Evolutionary conservation across 805 yeast genomes (phyloP).

Genomic region (Lipomyces yamanashiensis): DNA sequence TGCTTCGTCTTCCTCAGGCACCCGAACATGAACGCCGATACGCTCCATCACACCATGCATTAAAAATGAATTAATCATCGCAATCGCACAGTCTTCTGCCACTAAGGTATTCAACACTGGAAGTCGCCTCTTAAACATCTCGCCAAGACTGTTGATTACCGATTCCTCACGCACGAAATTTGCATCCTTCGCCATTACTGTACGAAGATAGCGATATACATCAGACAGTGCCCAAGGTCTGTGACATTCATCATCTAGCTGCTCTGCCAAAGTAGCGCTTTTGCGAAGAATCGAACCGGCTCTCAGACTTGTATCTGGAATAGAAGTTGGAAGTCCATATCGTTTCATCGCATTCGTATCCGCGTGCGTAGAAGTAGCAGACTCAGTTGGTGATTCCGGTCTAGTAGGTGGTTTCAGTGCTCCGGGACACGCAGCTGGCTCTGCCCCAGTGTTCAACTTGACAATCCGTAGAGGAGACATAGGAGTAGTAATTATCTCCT

Average conservation of each 20-base stretch:
- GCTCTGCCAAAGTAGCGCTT: neutral
- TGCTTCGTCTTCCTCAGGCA: slow-evolving; percentile 25
- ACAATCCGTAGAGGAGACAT: slow-evolving; percentile 1
- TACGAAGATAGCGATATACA: slow-evolving; percentile 20
- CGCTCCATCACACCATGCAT: slow-evolving; percentile 38
- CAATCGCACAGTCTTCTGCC: slow-evolving; percentile 43
- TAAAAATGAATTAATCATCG: slow-evolving; percentile 39
- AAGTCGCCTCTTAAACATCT: slow-evolving; percentile 39
- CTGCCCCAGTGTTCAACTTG: neutral
- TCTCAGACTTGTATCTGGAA: neutral
- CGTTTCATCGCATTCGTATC: slow-evolving; percentile 22
- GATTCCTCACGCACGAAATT: slow-evolving; percentile 31
- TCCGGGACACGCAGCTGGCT: neutral
- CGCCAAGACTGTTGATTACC: slow-evolving; percentile 34
- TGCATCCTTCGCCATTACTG: slow-evolving; percentile 27
- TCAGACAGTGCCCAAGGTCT: slow-evolving; percentile 30
- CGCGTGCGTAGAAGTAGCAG: slow-evolving; percentile 30
- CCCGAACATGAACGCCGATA: slow-evolving; percentile 4
- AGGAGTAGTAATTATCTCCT: neutral
- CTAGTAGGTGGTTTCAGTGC: neutral
- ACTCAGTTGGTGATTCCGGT: slow-evolving; percentile 22
- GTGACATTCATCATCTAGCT: neutral
- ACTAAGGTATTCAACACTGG: slow-evolving; percentile 42
- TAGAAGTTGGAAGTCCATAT: slow-evolving; percentile 16
- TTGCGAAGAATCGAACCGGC: slow-evolving; percentile 3